Conservation (phyloP, 2,329 filamentous ascomycete genomes). For the Nannizzia gypsea region DNA sequence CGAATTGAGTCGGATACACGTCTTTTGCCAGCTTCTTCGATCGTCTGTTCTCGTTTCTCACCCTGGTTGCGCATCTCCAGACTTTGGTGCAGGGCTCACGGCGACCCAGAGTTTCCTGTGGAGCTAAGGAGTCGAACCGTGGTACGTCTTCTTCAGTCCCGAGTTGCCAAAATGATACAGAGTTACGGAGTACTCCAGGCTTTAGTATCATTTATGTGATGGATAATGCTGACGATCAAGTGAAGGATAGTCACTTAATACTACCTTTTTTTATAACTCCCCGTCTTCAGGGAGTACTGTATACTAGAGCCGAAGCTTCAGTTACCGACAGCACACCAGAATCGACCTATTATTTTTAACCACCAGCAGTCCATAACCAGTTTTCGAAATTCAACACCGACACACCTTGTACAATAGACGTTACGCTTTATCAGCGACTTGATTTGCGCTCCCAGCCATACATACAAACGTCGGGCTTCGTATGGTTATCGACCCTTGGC, state of each 20-base stretch:
- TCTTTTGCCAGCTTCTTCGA: not conserved
- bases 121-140: not conserved
- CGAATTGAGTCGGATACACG: conserved; percentile 4
- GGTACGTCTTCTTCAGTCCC: no score
- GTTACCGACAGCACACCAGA: not conserved
- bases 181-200: no score
- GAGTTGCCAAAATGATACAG: not conserved
- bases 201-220: not conserved
- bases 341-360: no score
- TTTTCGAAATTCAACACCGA: not conserved
- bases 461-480: not conserved
- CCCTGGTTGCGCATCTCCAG: not conserved
- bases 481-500: not conserved
- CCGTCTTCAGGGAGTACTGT: not conserved
- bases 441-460: not conserved
- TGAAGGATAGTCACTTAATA: not conserved
- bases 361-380: not conserved
- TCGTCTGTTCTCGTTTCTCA: not conserved
- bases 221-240: not conserved
- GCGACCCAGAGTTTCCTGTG: not conserved
- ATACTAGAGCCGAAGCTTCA: not conserved
- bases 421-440: not conserved
- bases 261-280: not conserved
- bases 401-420: not conserved
- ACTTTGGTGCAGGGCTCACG: not conserved